Conservation (phyloP, 2,329 filamentous ascomycete genomes). For the Zasmidium citrigriseum region DNA sequence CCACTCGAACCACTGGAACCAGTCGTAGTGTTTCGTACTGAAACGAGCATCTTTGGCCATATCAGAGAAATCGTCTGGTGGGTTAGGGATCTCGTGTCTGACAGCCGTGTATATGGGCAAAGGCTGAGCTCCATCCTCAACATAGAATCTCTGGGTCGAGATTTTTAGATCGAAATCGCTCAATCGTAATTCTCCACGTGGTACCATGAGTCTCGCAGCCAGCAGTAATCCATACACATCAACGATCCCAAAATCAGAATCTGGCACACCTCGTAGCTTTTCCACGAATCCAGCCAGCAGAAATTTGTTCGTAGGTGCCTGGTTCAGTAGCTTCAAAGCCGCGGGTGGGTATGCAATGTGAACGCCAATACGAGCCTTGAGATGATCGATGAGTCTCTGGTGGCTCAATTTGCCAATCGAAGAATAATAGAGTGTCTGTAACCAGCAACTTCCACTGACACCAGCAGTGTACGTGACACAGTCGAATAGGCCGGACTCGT, state of each 20-base stretch:
- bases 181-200: constrained; percentile 77
- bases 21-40: constrained; percentile 57
- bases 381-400: constrained; percentile 72
- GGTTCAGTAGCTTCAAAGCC: constrained; percentile 77
- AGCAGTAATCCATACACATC: constrained; percentile 89
- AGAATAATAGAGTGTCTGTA: constrained; percentile 84
- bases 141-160: constrained; percentile 77
- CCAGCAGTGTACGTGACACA: constrained; percentile 94
- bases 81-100: constrained; percentile 84
- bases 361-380: constrained; percentile 80
- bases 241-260: constrained; percentile 83
- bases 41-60: constrained; percentile 36
- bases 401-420: constrained; percentile 72
- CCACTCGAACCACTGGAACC: constrained; percentile 98
- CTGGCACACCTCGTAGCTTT: constrained; percentile 79
- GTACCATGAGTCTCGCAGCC: constrained; percentile 80
- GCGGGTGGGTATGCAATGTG: constrained; percentile 92
- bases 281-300: constrained; percentile 86
- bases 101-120: constrained; percentile 95
- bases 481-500: constrained; percentile 87
- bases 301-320: constrained; percentile 89
- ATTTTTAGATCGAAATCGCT: constrained; percentile 82
- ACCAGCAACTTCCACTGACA: constrained; percentile 94
- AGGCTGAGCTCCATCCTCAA: constrained; percentile 77
- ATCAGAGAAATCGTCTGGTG: constrained; percentile 42